A percentile compares a stretch with the other conserved stretches of the same genome.
Evolutionary conservation across 805 yeast species (phyloP).

Genomic region (Candida odintsovae): DNA sequence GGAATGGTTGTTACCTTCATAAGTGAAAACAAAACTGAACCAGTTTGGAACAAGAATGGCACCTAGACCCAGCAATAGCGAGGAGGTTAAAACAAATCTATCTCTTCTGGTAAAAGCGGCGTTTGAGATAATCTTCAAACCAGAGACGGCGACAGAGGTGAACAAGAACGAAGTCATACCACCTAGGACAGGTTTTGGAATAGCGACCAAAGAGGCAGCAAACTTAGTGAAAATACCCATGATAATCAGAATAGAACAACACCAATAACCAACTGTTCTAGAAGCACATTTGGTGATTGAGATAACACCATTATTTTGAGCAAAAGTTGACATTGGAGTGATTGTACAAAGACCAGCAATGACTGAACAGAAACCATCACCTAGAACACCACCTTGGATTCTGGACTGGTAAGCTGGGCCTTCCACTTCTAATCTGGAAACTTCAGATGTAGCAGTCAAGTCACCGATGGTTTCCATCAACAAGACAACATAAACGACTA

Average conservation of each 20-base stretch:
- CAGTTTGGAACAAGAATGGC: conserved; percentile 58
- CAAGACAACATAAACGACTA: conserved; percentile 74
- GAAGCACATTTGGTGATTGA: conserved; percentile 89
- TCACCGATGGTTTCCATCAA: conserved; percentile 95
- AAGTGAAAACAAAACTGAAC: conserved; percentile 62
- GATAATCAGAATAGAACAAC: conserved; percentile 68
- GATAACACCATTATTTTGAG: conserved; percentile 93
- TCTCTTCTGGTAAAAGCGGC: conserved; percentile 60
- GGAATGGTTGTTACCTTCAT: conserved; percentile 51
- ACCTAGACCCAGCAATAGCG: conserved; percentile 62
- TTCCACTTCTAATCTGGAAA: conserved; percentile 75
- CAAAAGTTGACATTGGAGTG: conserved; percentile 87
- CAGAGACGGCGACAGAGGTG: conserved; percentile 73
- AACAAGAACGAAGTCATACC: conserved; percentile 82
- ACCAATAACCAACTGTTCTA: conserved; percentile 72
- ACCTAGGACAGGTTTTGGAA: conserved; percentile 75
- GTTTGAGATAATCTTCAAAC: conserved; percentile 55
- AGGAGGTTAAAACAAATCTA: conserved; percentile 63
- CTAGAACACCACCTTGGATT: conserved; percentile 88
- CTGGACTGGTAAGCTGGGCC: conserved; percentile 79
- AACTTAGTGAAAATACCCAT: conserved; percentile 89
- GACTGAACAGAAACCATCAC: conserved; percentile 79
- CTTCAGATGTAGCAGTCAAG: conserved; percentile 90
- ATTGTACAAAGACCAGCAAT: conserved; percentile 75
- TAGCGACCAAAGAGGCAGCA: conserved; percentile 82